Percentiles rank a stretch among this genome's conserved stretches.
phyloP scores from a whole-genome alignment of 2,329 filamentous ascomycete species.

The Colletotrichum karsti region DNA sequence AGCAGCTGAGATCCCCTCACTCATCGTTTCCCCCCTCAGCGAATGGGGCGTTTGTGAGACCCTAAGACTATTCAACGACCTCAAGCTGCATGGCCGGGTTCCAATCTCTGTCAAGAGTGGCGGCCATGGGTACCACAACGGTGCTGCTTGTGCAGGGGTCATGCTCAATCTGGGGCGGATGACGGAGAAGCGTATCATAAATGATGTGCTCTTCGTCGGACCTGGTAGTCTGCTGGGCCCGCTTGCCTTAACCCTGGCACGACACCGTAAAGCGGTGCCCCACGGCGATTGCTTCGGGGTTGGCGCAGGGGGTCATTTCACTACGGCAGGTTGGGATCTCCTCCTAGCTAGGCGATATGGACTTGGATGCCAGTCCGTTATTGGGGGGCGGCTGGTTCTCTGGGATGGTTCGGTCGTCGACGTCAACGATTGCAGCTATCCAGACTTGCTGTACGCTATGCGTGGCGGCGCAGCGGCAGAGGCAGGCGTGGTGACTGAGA shows the following conservation, averaged over 20 bases:
- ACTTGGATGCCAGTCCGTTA: constrained; percentile 10
- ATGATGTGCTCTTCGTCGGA: not conserved
- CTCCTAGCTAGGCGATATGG: not conserved
- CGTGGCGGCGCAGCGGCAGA: not conserved
- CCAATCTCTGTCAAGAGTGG: not conserved
- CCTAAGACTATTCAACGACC: not conserved
- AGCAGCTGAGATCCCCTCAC: not conserved
- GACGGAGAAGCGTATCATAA: not conserved
- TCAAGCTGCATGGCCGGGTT: not conserved
- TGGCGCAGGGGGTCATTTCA: constrained; percentile 1
- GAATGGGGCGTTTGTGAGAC: not conserved
- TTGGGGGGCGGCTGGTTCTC: not conserved
- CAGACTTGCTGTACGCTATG: constrained; percentile 8
- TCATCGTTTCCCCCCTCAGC: not conserved
- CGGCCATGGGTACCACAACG: not conserved
- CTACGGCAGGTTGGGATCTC: constrained; percentile 1
- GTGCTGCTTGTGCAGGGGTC: not conserved
- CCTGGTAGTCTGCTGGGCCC: not conserved
- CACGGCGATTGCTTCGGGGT: not conserved
- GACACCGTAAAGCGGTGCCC: not conserved
- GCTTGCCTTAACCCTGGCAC: not conserved
- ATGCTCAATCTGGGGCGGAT: not conserved
- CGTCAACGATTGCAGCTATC: not conserved
- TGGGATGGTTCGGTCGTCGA: constrained; percentile 7
- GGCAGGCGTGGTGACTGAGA: constrained; percentile 2